phyloP scores from a whole-genome alignment of 2,329 filamentous ascomycete genomes.

The Aspergillus sp. region DNA sequence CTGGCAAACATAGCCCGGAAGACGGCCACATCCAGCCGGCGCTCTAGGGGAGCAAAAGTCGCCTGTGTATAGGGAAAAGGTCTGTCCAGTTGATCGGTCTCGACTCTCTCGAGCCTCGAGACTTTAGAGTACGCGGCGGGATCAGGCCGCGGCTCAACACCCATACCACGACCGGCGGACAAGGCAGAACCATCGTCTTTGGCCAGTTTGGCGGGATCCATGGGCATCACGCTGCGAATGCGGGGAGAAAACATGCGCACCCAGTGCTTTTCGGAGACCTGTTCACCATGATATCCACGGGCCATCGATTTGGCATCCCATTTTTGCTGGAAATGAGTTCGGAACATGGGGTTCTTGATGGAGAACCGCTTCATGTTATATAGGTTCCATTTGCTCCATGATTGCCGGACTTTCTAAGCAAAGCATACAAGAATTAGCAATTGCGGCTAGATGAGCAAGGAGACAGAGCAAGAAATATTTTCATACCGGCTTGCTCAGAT shows the following conservation, averaged over 20 bases:
- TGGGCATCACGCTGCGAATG: constrained; percentile 79
- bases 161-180: constrained; percentile 80
- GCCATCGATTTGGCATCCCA: constrained; percentile 84
- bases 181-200: constrained; percentile 77
- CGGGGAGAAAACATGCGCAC: constrained; percentile 85
- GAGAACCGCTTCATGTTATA: constrained; percentile 74
- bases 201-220: constrained; percentile 80
- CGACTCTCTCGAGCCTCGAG: neutral
- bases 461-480: neutral
- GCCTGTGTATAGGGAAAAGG: constrained; percentile 86
- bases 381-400: constrained; percentile 97
- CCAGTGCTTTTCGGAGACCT: constrained; percentile 92
- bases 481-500: constrained; percentile 43
- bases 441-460: neutral
- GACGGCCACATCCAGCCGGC: constrained; percentile 89
- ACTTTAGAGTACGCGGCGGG: no score
- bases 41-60: constrained; percentile 88
- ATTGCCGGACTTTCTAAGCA: constrained; percentile 82
- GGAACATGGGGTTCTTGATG: constrained; percentile 46
- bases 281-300: constrained; percentile 90
- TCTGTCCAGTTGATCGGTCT: constrained; percentile 14
- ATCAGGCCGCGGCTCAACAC: constrained; percentile 47
- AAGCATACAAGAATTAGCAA: constrained; percentile 10
- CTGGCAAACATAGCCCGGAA: constrained; percentile 93
- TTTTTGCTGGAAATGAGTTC: constrained; percentile 97